Base-by-base conservation (phyloP, 2,329 filamentous ascomycete species). In the Colletotrichum camelliae region DNA sequence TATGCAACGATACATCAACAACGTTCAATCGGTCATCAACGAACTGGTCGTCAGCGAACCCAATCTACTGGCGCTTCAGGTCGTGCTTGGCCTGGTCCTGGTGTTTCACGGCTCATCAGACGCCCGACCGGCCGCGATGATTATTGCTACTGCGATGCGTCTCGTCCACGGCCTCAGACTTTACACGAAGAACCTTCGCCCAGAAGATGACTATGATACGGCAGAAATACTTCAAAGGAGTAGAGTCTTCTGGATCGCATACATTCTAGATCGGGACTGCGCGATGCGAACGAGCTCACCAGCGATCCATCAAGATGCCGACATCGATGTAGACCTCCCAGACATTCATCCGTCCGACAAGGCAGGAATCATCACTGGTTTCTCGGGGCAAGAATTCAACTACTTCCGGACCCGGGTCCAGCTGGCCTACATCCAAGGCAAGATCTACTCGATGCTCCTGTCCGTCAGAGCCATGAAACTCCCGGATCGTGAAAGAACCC, bases 161-260 rank as follows among this genome's bases (percentile, higher is more conserved):
- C 68, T 82, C 5, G 79, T 78, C 7, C 82, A 83, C 62, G 74
- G 75, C 6, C 64, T 83, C 5, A 76, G 77, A 12, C 71, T 83
- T 21, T 79, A 83, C n/a, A 77, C 79, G 1, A 79, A 79, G 48
- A 58, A 10, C 2, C 21, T 29, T 27, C 74, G 9, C n/a, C 70
- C 2, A 58, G 77, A 24, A 27, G 67, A 70, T 4, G 67, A 77
- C 0, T 77, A 79, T 9, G 61, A 80, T 2, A 72, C 79, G 0
- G 78, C 77, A 1, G 78, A 80, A 6, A 77, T 78, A 9, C 76
- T 77, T 7, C 80, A 83, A 5, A 79, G 81, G 18, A 74, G 75
- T 8, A 81, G 82, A 21, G 76, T 82, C 37, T 83, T 83, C 67
- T 84, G 81, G 82, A 77, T 83, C 16, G 81, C 81, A 48, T 84